Conservation (phyloP, 306 rosid genomes). For the Hippophae tibetana region DNA sequence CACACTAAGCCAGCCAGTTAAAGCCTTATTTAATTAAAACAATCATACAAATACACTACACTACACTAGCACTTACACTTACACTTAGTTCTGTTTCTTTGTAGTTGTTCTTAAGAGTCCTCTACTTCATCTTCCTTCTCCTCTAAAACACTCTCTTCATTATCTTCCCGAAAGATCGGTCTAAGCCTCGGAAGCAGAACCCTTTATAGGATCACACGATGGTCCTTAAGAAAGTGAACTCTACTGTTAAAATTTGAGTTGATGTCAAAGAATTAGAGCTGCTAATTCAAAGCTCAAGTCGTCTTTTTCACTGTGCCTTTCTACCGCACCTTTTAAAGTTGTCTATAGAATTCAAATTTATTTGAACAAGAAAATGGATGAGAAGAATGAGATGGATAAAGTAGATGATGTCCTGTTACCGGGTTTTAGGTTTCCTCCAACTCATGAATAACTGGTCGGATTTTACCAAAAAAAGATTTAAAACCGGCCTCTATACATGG, state of each 20-base stretch:
- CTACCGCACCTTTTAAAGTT: not conserved
- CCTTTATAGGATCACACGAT: constrained; percentile 27
- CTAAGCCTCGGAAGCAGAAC: constrained; percentile 3
- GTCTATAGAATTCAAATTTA: not conserved
- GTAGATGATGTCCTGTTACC: constrained; percentile 57
- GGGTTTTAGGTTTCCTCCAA: constrained; percentile 75
- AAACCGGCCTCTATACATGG: constrained; percentile 51
- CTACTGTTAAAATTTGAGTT: constrained; percentile 17
- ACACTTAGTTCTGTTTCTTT: constrained; percentile 5
- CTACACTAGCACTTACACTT: constrained; percentile 8
- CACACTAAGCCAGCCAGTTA: constrained; percentile 7
- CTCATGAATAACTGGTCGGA: constrained; percentile 72
- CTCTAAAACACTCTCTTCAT: not conserved
- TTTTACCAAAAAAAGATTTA: constrained; percentile 62
- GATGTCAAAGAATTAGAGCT: constrained; percentile 13
- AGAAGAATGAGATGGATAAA: constrained; percentile 46
- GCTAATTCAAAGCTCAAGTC: constrained; percentile 11
- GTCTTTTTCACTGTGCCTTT: constrained; percentile 3
- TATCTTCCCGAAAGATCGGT: no score
- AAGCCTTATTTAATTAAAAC: constrained; percentile 18
- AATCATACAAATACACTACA: constrained; percentile 23
- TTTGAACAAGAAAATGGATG: constrained; percentile 33
- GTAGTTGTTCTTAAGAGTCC: constrained; percentile 17
- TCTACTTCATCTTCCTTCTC: constrained; percentile 13
- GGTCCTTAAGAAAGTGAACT: constrained; percentile 24